Evolutionary conservation across 78 protist species (phyloP), one percentile per base, ranked within the genome.

Genomic region (Dictyostelium capitatum): DNA sequence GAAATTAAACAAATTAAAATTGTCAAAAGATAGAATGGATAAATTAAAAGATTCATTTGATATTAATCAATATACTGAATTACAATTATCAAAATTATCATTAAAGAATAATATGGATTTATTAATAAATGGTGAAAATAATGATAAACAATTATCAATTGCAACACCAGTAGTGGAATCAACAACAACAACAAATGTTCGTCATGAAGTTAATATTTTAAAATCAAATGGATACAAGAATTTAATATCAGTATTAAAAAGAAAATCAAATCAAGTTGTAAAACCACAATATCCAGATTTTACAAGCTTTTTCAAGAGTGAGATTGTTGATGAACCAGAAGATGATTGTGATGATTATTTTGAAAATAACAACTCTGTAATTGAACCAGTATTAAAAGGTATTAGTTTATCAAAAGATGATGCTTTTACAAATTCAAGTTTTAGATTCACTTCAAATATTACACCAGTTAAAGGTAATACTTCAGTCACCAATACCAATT

Each of bases 251-350:
- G 28, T 73, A 30, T 73, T 73, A 46, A 73, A 73, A 56, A 73
- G 79, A 73, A 73, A 73, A 47, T 73, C 79, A 46, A 73, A 25
- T 47, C 51, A 46, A 73, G 46, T 32, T 6, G 46, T 73, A n/a
- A 73, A 73, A 47, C 79, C 79, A n/a, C 79, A 73, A 20, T 73
- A 20, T n/a, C 79, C 79, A 73, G 79, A 73, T 37, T 73, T 73
- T 73, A 46, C 79, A 19, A 73, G 32, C 20, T 73, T 46, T 30
- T 73, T 73, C 25, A 73, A 73, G 59, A 46, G 59, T 46, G 79
- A 73, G n/a, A 9, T 2, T 19, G 12, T 73, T n/a, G 79, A 46
- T 10, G 79, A 73, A 15, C 79, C 56, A 3, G 53, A 73, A 73
- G 43, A 15, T 15, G 79, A 72, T 46, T 32, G 46, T 12, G 79